Evolutionary conservation across 306 rosid genomes (phyloP), one percentile per base, ranked within the genome.

Genomic region (Cucumis sativus): DNA sequence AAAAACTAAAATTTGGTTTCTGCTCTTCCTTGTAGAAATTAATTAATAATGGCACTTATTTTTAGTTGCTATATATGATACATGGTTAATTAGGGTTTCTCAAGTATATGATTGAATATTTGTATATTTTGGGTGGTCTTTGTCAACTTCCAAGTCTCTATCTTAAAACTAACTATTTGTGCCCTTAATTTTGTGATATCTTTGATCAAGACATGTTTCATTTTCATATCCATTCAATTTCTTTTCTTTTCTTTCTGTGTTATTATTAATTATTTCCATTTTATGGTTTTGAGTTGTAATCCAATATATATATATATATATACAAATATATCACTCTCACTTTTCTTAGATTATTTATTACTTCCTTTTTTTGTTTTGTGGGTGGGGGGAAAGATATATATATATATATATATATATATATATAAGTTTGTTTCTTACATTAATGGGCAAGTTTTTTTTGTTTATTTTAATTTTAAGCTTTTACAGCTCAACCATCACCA

Each of bases 201-300:
- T 64, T 64, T 64, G 70, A 64, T 64, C 13, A 64, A 64, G 70
- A 64, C 70, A 64, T 64, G 70, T 35, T 64, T 64, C 70, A 21
- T 33, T 64, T 35, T 64, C 70, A 64, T 64, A 64, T 64, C 45
- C 70, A 64, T 64, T 60, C 66, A 59, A 20, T 8, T 8, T 58
- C 25, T 57, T 61, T 61, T 23, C 1, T 13, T 12, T 23, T 33
- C 1, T 30, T 28, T 28, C 25, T 30, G 0, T 25, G 17, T 30
- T 15, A 3, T 51, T 51, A 51, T 51, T 51, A 33, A 49, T 63
- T 30, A 14, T 63, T 35, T 63, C 15, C 18, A 63, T 30, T 47
- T 28, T 63, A 33, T 33, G 70, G 39, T 64, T 64, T 64, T 64
- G 70, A 64, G 70, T 64, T 64, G 70, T 64, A 63, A 64, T 64